A percentile compares a stretch with the other conserved stretches of the same genome.
Conservation (phyloP, 2,329 filamentous ascomycete species). For the Cladorrhinum sp. region DNA sequence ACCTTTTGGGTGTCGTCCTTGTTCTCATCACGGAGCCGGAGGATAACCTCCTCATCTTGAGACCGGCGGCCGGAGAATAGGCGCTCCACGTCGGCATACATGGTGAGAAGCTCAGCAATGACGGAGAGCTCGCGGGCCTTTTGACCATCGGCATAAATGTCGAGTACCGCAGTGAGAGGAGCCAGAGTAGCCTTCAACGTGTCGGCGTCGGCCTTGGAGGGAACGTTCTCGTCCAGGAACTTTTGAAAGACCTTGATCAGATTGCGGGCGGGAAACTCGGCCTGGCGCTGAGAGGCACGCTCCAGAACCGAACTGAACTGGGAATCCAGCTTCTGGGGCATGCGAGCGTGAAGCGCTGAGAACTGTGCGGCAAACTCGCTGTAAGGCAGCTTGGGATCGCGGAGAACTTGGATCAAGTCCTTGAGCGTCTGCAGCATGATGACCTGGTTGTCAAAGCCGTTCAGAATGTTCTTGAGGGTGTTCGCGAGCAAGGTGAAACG, state of each 20-base stretch:
- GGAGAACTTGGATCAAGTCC: conserved; percentile 85
- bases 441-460: conserved; percentile 95
- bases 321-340: conserved; percentile 88
- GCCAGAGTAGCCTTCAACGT: conserved; percentile 69
- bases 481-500: conserved; percentile 73
- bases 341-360: conserved; percentile 92
- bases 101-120: conserved; percentile 73
- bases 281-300: conserved; percentile 69
- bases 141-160: conserved; percentile 78
- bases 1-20: conserved; percentile 87
- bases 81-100: conserved; percentile 79
- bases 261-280: conserved; percentile 89
- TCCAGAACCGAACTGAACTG: conserved; percentile 84
- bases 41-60: conserved; percentile 89
- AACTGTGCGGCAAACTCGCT: conserved; percentile 96
- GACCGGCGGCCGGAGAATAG: conserved; percentile 81
- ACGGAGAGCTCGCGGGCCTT: conserved; percentile 87
- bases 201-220: conserved; percentile 63
- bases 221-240: conserved; percentile 84
- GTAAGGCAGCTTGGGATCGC: conserved; percentile 86
- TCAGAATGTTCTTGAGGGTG: conserved; percentile 82
- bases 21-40: conserved; percentile 92
- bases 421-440: conserved; percentile 87
- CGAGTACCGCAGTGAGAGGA: conserved; percentile 74
- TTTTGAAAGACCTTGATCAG: conserved; percentile 79